Percentiles rank a stretch among this genome's conserved stretches.
These are phyloP conservation scores for Backusella psychrophila DNA, from an alignment of 192 early-diverging fungal species.

Conservation along the genomic window DNA sequence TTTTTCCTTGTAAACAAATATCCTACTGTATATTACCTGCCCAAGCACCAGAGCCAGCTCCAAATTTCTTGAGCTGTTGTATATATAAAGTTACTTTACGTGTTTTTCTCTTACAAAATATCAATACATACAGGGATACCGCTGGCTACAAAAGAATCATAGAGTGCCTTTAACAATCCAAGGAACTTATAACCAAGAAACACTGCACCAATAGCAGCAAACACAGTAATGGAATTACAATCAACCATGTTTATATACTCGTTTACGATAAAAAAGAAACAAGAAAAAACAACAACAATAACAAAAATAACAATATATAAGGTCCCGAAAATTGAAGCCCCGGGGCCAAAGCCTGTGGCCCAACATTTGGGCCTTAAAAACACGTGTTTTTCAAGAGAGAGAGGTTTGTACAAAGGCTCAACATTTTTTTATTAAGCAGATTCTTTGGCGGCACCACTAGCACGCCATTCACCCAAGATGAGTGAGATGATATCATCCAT, in stretches of 20 bases:
- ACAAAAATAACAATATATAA: background rate
- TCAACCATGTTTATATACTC: background rate
- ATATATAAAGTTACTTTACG: background rate
- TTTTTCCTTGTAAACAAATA: background rate
- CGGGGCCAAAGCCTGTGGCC: background rate
- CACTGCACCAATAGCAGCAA: constrained; percentile 36
- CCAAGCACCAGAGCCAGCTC: constrained; percentile 60
- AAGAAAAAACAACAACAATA: constrained; percentile 7
- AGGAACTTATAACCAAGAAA: constrained; percentile 34
- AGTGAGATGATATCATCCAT: constrained; percentile 78
- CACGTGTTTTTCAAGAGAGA: background rate
- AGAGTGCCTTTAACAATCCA: constrained; percentile 36
- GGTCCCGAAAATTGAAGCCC: background rate
- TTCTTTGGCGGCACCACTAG: constrained; percentile 45
- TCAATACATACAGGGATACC: constrained; percentile 22
- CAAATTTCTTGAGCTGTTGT: constrained; percentile 50
- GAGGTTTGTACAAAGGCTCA: background rate
- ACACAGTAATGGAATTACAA: constrained; percentile 13
- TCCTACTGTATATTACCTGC: constrained; percentile 42
- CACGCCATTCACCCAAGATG: constrained; percentile 63
- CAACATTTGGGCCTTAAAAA: constrained; percentile 9
- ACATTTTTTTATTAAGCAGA: background rate
- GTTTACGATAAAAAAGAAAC: background rate
- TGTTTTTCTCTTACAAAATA: background rate
- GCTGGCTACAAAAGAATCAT: constrained; percentile 18